A percentile compares a stretch with the other conserved stretches of the same genome.
Evolutionary conservation across 768 basidiomycete species (phyloP).

Genomic region (Porphyrellus cyaneotinctus): DNA sequence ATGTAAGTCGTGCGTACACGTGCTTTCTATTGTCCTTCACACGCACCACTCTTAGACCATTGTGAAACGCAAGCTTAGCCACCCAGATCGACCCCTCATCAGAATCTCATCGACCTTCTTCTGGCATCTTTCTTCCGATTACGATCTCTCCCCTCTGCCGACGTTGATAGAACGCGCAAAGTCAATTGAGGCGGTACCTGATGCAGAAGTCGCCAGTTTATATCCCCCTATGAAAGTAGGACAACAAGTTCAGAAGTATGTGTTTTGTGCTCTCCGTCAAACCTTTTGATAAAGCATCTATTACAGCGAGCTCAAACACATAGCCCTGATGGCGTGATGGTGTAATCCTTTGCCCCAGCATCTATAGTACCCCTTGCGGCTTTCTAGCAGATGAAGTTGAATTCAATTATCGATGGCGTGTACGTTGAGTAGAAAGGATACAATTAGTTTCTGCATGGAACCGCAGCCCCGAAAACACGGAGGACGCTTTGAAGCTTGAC

Average conservation of each 20-base stretch:
- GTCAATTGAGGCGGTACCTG: constrained; percentile 36
- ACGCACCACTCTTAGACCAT: constrained; percentile 46
- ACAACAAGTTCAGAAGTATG: constrained; percentile 80
- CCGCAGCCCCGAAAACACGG: constrained; percentile 49
- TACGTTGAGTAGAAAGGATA: not conserved
- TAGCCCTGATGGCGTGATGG: constrained; percentile 68
- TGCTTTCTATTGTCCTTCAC: not conserved
- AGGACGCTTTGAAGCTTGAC: constrained; percentile 82
- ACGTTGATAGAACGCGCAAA: constrained; percentile 47
- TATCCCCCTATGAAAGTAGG: constrained; percentile 77
- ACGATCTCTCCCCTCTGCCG: constrained; percentile 66
- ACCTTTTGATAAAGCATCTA: constrained; percentile 1
- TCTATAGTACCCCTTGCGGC: not conserved
- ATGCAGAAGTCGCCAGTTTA: constrained; percentile 38
- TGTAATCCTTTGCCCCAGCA: not conserved
- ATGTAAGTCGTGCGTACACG: constrained; percentile 39
- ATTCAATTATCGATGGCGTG: constrained; percentile 24
- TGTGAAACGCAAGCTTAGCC: constrained; percentile 50
- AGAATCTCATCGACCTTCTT: constrained; percentile 98
- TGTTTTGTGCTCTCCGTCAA: not conserved
- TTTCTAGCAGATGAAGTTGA: constrained; percentile 32
- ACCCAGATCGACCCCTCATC: constrained; percentile 78
- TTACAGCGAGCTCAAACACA: constrained; percentile 72
- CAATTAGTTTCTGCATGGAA: constrained; percentile 21
- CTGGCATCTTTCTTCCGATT: constrained; percentile 89